Conservation (phyloP, 352 stramenopile genomes). For the Pseudoperonospora humuli region DNA sequence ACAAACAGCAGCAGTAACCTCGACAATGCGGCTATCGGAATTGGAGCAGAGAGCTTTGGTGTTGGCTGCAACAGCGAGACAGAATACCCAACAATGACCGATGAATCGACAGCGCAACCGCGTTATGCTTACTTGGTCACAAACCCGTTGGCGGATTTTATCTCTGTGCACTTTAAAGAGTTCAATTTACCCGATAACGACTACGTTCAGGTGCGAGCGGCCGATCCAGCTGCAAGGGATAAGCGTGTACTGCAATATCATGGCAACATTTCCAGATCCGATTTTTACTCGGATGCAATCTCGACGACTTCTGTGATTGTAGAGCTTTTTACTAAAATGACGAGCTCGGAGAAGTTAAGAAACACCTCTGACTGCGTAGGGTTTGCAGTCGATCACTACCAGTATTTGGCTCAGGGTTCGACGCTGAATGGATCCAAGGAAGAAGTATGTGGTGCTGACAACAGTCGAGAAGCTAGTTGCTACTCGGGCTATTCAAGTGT, state of each 20-base stretch:
- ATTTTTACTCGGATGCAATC: constrained; percentile 37
- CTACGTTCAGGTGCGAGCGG: constrained; percentile 38
- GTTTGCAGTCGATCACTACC: constrained; percentile 46
- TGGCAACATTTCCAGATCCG: constrained; percentile 19
- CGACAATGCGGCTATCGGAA: no score
- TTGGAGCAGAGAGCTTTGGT: no score
- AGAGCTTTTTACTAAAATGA: constrained; percentile 37
- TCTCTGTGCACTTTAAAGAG: constrained; percentile 52
- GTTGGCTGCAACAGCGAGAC: no score
- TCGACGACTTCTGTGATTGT: constrained; percentile 33
- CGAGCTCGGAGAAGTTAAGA: constrained; percentile 4
- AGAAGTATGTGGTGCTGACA: constrained; percentile 51
- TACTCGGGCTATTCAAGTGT: constrained; percentile 15
- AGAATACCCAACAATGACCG: no score
- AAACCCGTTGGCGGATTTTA: constrained; percentile 43
- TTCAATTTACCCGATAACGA: constrained; percentile 58
- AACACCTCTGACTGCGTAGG: constrained; percentile 30
- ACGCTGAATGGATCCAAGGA: constrained; percentile 31
- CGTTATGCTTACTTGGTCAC: constrained; percentile 33
- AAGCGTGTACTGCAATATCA: constrained; percentile 27
- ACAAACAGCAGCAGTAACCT: no score
- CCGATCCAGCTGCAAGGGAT: constrained; percentile 22
- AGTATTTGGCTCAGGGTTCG: constrained; percentile 24
- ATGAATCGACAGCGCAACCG: constrained; percentile 18
- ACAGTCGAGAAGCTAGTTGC: constrained; percentile 51